Base-by-base conservation (phyloP, 768 basidiomycete genomes). In the Crassisporium funariophilum region DNA sequence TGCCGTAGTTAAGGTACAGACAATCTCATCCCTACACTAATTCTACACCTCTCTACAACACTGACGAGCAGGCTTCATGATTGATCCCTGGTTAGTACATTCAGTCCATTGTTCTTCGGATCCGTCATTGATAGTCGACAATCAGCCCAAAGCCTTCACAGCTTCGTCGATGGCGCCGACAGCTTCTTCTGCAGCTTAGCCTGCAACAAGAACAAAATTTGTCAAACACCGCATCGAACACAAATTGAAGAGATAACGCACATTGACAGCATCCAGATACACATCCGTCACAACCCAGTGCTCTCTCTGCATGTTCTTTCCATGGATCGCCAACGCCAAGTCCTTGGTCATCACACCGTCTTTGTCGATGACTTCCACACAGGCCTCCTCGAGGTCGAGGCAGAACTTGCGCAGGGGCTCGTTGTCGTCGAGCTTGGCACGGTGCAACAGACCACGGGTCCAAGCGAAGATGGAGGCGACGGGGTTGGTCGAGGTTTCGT, bases 391-490 rank as follows among this genome's bases (percentile, higher is more conserved):
- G 31, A 99, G 78, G 52, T 84, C 82, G 38, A 76, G 58, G 57
- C 87, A 91, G 70, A 95, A 99, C 36, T 70, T 67, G 42, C 70
- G 73, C 21, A 99, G 80, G 24, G 75, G 74, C 16, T 80, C 81
- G 64, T 95, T 98, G 31, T 72, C 73, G 62, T 99, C 95, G 23
- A 98, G 77, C 74, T 91, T 93, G 53, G 94, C 95, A 55, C 94
- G 86, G 72, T 93, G 92, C 44, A 91, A 71, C 33, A 99, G 78
- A 0, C 95, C 95, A 36, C 97, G 85, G 12, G 95, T 98, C 95
- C 95, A 99, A 6, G 95, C 95, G 60, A 95, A 98, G 74, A 99
- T 98, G 46, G 90, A 93, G 35, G 95, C 95, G 56, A 98, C 94
- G 31, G 95, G 95, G 80, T 99, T 99, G 37, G 95, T 99, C 47